phyloP scores from a whole-genome alignment of 805 yeast genomes.

The Candida palmyrensis region DNA sequence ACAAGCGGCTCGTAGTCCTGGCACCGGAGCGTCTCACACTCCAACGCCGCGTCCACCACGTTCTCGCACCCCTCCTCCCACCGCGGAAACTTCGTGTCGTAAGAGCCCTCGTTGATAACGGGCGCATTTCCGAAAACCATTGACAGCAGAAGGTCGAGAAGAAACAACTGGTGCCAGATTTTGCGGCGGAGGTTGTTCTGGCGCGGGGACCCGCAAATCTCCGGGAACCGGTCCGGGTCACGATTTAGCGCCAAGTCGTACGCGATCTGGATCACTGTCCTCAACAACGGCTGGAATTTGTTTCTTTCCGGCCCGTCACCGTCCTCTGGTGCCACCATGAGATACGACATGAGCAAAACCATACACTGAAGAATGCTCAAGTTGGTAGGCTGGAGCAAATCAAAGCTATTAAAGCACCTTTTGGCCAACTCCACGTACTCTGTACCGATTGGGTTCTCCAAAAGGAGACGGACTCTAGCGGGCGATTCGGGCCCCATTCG shows the following conservation, averaged over 20 bases:
- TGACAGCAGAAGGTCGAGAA: slow-evolving; percentile 9
- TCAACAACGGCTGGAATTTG: slow-evolving; percentile 11
- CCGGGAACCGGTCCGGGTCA: slow-evolving; percentile 9
- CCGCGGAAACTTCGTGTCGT: slow-evolving; percentile 9
- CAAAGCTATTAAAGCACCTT: slow-evolving; percentile 10
- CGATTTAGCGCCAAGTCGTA: slow-evolving; percentile 11
- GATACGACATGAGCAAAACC: slow-evolving; percentile 9
- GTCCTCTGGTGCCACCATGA: slow-evolving; percentile 12
- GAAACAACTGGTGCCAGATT: slow-evolving; percentile 11
- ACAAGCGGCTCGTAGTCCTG: no score
- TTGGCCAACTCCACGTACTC: slow-evolving; percentile 13
- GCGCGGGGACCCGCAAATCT: slow-evolving; percentile 6
- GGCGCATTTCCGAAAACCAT: slow-evolving; percentile 11
- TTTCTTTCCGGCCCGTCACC: slow-evolving; percentile 14
- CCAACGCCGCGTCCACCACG: slow-evolving; percentile 2
- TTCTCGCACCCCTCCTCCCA: slow-evolving; percentile 6
- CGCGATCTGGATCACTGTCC: slow-evolving; percentile 12
- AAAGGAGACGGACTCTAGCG: background rate
- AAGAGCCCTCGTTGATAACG: slow-evolving; percentile 5
- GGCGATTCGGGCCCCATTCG: no score
- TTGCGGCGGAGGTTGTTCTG: slow-evolving; percentile 11
- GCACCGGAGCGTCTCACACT: background rate
- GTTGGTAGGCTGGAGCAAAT: slow-evolving; percentile 7
- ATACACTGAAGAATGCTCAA: slow-evolving; percentile 10
- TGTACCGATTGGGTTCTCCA: slow-evolving; percentile 11